These are phyloP conservation scores for Phytophthora citrophthora DNA, from an alignment of 352 stramenopile species.

Conservation along the genomic window DNA sequence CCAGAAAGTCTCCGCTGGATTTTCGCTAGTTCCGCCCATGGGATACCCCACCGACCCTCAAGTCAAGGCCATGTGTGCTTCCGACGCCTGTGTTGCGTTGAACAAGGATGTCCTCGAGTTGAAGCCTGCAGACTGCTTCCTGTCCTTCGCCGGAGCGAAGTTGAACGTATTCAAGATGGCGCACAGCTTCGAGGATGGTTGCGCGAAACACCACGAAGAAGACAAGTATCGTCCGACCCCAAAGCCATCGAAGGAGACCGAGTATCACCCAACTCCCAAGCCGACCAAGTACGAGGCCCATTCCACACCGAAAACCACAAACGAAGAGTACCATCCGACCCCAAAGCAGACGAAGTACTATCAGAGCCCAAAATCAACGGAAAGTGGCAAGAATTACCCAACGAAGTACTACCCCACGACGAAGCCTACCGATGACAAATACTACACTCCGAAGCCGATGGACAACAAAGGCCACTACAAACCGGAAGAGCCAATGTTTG, in stretches of 20 bases:
- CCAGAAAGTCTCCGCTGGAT: constrained; percentile 29
- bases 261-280: constrained; percentile 16
- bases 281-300: constrained; percentile 17
- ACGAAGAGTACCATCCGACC: constrained; percentile 16
- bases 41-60: constrained; percentile 30
- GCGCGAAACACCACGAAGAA: constrained; percentile 12
- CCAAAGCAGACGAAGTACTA: constrained; percentile 19
- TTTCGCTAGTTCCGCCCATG: constrained; percentile 22
- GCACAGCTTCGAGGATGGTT: constrained; percentile 10
- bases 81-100: constrained; percentile 23
- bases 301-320: neutral
- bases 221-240: neutral
- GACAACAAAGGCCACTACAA: constrained; percentile 14
- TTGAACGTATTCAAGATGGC: constrained; percentile 30
- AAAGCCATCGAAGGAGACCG: constrained; percentile 1
- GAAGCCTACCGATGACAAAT: too few relatives aligned
- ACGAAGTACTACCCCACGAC: constrained; percentile 12
- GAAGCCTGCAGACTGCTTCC: constrained; percentile 29
- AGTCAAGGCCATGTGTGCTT: constrained; percentile 33
- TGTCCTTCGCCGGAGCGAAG: constrained; percentile 25
- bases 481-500: constrained; percentile 9
- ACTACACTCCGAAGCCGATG: neutral
- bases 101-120: constrained; percentile 29
- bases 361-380: neutral
- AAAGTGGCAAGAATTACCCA: neutral